Percentiles rank a stretch among this genome's conserved stretches.
These are phyloP conservation scores for Neoboletus subvelutipes DNA, from an alignment of 768 basidiomycete species.

Conservation along the genomic window DNA sequence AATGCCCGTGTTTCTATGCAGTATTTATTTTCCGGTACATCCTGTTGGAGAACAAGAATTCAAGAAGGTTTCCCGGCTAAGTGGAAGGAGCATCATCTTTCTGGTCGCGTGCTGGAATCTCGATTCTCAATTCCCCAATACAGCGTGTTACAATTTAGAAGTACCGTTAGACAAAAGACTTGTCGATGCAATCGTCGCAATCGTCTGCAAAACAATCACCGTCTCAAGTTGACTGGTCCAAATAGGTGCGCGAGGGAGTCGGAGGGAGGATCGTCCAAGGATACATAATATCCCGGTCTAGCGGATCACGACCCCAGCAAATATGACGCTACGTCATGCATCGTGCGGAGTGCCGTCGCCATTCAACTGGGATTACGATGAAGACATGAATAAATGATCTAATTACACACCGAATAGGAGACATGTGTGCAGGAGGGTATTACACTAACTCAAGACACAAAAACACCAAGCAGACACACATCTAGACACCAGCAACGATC, in stretches of 20 bases:
- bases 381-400: constrained; percentile 19
- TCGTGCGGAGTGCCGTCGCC: not conserved
- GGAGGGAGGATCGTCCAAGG: not conserved
- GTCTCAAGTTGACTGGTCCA: not conserved
- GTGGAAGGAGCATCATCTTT: not conserved
- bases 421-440: constrained; percentile 32
- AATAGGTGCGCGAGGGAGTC: not conserved
- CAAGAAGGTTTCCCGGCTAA: not conserved
- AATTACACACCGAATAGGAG: constrained; percentile 16
- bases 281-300: not conserved
- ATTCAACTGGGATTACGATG: not conserved
- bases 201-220: not conserved
- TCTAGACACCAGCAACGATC: constrained; percentile 64
- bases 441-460: constrained; percentile 21
- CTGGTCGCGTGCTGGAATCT: not conserved
- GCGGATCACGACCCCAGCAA: not conserved
- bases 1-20: constrained; percentile 55
- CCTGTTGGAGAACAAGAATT: constrained; percentile 45
- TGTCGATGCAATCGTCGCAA: not conserved
- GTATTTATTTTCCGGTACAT: constrained; percentile 35
- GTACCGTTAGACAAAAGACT: not conserved
- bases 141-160: no score
- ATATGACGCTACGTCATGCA: not conserved
- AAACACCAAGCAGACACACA: constrained; percentile 2
- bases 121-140: not conserved